Base-by-base conservation (phyloP, 352 stramenopile species). In the Phytophthora capsici region DNA sequence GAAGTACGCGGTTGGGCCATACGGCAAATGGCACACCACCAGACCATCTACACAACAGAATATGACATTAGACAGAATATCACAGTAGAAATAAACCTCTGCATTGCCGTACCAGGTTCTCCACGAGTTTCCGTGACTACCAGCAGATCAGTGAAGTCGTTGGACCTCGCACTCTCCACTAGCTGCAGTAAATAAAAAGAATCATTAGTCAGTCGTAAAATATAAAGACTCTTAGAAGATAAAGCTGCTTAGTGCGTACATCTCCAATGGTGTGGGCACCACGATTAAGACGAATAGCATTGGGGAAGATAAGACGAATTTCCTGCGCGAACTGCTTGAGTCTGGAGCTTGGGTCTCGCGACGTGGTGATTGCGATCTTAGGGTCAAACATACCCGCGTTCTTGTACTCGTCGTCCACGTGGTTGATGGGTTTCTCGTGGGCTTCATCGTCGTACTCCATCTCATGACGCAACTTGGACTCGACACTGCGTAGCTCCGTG, bases 301-400 rank as follows among this genome's bases (percentile, higher is more conserved):
- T 99, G 22, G 98, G 98, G 71, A 99, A 96, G 47, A 99, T 94
- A 25, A 98, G 80, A 28, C 98, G 98, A 43, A 99, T 86, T 87
- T 99, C 98, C 86, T 99, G 99, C n/a, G 97, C 91, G 78, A 99
- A 99, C 82, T 99, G 97, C 75, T 99, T 99, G 25, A 99, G 86
- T 13, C 98, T 94, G 46, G 90, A 97, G 53, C 87, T 98, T 25
- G 98, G 98, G 73, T 99, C 93, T 34, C 96, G 95, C 45, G 93
- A 99, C 38, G 98, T 99, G 7, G 97, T 99, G 28, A 99, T 94
- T 61, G 97, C 99, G 37, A 99, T 89, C 60, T 98, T 98, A 30
- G 98, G 98, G 77, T 99, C 97, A 49, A 95, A 92, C 70, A 98
- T 93, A 46, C 97, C 98, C 6, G 96, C 96, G 73, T 98, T 98